phyloP scores from a whole-genome alignment of 2,329 filamentous ascomycete genomes.

The Hypoxylon sp. region DNA sequence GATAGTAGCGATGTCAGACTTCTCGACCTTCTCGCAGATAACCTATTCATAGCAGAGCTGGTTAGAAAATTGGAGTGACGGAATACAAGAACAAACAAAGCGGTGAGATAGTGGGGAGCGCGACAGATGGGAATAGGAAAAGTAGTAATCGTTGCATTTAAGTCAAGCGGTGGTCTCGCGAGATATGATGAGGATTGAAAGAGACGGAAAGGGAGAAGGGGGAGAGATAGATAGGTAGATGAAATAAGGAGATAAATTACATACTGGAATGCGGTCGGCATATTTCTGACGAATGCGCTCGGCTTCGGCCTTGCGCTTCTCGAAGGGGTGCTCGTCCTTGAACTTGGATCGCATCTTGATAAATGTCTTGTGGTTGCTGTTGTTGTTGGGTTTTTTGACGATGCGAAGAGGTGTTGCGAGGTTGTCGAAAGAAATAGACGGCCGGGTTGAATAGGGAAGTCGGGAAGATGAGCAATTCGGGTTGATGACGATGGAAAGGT shows the following conservation, averaged over 20 bases:
- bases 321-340: constrained; percentile 99
- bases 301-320: constrained; percentile 99
- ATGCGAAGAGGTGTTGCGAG: not conserved
- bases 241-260: constrained; percentile 58
- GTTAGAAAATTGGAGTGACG: constrained; percentile 43
- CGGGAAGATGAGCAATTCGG: constrained; percentile 31
- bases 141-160: not conserved
- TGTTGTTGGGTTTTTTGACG: not conserved
- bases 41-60: constrained; percentile 70
- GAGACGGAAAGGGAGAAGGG: not conserved
- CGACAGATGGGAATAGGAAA: not conserved
- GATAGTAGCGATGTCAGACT: constrained; percentile 98
- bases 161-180: not conserved
- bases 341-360: constrained; percentile 97
- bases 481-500: constrained; percentile 42
- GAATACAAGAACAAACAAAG: constrained; percentile 20
- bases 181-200: constrained; percentile 32
- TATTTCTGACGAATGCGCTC: constrained; percentile 99
- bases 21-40: constrained; percentile 99
- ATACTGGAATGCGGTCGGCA: constrained; percentile 95
- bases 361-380: constrained; percentile 48
- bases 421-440: not conserved
- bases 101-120: constrained; percentile 17
- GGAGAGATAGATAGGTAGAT: constrained; percentile 1
- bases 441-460: constrained; percentile 12